Evolutionary conservation across 345 rosid species (phyloP).

Genomic region (Populus euphratica): DNA sequence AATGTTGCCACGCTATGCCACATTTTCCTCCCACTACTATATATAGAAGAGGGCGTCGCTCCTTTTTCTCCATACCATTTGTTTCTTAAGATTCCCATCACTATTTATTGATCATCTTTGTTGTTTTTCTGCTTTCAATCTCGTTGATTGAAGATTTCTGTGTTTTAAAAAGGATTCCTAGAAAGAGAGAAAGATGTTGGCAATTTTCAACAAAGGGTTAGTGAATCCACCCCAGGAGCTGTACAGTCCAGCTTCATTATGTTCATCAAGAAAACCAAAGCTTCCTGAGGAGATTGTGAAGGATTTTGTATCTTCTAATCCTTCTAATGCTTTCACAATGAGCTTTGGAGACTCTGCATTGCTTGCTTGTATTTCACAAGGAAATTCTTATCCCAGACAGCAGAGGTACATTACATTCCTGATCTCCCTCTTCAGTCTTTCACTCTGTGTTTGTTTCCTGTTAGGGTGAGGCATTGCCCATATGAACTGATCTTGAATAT

Average conservation of each 20-base stretch:
- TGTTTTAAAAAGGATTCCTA: neutral
- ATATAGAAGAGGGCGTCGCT: neutral
- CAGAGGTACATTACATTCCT: conserved; percentile 43
- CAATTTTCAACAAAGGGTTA: conserved; percentile 69
- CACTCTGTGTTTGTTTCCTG: neutral
- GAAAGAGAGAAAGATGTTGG: conserved; percentile 58
- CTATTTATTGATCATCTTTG: neutral
- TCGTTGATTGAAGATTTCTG: neutral
- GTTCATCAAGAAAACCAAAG: conserved; percentile 45
- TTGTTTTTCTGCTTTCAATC: neutral
- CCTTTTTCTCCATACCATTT: neutral
- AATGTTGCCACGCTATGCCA: conserved; percentile 30
- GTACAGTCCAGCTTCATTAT: conserved; percentile 68
- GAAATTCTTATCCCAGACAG: conserved; percentile 27
- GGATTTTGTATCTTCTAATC: conserved; percentile 56
- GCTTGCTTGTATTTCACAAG: conserved; percentile 53
- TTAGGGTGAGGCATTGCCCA: neutral
- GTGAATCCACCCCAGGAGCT: conserved; percentile 93
- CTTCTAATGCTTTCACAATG: conserved; percentile 56
- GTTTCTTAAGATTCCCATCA: neutral
- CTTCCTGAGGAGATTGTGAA: conserved; percentile 60
- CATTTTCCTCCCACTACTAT: neutral
- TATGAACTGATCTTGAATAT: neutral
- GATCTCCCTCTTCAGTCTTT: neutral
- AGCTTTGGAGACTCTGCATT: conserved; percentile 66